Percentiles rank a stretch among this genome's conserved stretches.
phyloP scores from a whole-genome alignment of 805 yeast genomes.

The Candida patagonica region DNA sequence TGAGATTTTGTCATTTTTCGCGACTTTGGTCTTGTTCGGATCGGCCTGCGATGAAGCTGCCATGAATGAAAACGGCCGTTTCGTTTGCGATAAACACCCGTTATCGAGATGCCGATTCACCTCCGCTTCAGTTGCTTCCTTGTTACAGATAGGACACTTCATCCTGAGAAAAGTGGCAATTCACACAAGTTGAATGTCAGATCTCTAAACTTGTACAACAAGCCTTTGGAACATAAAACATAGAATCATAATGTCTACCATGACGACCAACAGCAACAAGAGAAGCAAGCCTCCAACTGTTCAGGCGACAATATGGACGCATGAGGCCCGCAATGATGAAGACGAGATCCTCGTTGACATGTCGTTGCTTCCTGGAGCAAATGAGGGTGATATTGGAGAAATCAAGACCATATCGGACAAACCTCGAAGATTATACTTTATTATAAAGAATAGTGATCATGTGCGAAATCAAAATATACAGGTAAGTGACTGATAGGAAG shows the following conservation, averaged over 20 bases:
- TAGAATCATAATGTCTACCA: too few relatives aligned
- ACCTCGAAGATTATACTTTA: conserved; percentile 21
- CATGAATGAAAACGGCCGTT: background rate
- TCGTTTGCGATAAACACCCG: conserved; percentile 24
- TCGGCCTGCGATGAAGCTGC: background rate
- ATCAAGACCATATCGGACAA: conserved; percentile 26
- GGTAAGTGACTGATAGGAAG: conserved; percentile 8
- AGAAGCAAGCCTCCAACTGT: conserved; percentile 2
- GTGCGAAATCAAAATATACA: conserved; percentile 17
- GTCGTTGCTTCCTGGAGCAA: conserved; percentile 41
- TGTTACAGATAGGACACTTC: conserved; percentile 27
- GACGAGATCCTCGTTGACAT: conserved; percentile 60
- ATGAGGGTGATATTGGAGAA: conserved; percentile 72
- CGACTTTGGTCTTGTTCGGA: background rate
- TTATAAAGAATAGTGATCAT: conserved; percentile 16
- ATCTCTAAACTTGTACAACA: too few relatives aligned
- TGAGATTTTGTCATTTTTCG: background rate
- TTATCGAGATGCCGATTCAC: conserved; percentile 28
- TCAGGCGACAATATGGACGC: conserved; percentile 36
- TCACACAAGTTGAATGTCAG: too few relatives aligned
- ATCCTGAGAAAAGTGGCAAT: background rate
- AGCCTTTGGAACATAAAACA: too few relatives aligned
- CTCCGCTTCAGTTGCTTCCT: conserved; percentile 21
- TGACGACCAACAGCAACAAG: too few relatives aligned
- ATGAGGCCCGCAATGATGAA: conserved; percentile 51